Conservation (phyloP, 371 early-diverging fungal species). For the Mucor sp. region DNA sequence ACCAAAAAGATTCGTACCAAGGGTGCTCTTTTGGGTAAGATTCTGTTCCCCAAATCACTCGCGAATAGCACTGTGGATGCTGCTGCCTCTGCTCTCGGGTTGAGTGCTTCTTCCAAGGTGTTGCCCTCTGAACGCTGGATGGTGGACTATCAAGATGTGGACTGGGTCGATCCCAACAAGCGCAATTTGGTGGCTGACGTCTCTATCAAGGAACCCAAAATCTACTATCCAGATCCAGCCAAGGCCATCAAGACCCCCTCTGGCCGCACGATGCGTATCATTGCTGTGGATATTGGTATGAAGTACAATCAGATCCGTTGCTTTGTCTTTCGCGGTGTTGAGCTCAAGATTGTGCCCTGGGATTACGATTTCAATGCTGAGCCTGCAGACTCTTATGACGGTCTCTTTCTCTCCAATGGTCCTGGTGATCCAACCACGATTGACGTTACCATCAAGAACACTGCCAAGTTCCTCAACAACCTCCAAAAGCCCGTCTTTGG, state of each 20-base stretch:
- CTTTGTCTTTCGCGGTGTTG: conserved; percentile 92
- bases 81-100: conserved; percentile 41
- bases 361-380: conserved; percentile 87
- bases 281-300: conserved; percentile 97
- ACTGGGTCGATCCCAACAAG: conserved; percentile 92
- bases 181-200: conserved; percentile 94
- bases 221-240: conserved; percentile 70
- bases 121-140: conserved; percentile 62
- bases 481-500: conserved; percentile 94
- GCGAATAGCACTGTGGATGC: conserved; percentile 55
- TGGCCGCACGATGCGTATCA: conserved; percentile 80
- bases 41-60: conserved; percentile 79
- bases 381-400: conserved; percentile 75
- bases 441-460: conserved; percentile 69
- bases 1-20: conserved; percentile 83
- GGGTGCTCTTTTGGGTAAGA: conserved; percentile 86
- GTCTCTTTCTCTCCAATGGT: conserved; percentile 95
- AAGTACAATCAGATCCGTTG: conserved; percentile 97
- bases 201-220: conserved; percentile 74
- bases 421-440: conserved; percentile 95
- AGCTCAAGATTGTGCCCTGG: conserved; percentile 94
- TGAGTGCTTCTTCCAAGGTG: conserved; percentile 26
- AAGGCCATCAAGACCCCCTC: conserved; percentile 65
- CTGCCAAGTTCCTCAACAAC: conserved; percentile 65
- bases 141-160: conserved; percentile 72